These are phyloP conservation scores for Kluyveromyces aestuarii DNA, from an alignment of 805 yeast genomes.

Conservation along the genomic window DNA sequence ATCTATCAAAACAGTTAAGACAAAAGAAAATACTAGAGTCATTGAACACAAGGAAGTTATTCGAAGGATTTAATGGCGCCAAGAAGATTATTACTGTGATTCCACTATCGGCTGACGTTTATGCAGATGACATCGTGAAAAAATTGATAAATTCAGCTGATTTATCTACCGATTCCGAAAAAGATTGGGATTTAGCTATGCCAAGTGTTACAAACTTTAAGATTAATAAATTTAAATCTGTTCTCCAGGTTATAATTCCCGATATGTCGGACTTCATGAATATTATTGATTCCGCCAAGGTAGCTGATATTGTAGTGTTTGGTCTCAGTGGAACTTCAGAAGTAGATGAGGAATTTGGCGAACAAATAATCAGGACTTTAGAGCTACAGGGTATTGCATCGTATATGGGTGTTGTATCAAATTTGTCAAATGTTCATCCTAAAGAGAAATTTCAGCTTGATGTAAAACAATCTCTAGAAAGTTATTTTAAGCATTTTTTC, in stretches of 20 bases:
- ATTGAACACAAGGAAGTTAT: conserved; percentile 53
- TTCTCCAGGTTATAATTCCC: conserved; percentile 64
- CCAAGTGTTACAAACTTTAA: conserved; percentile 46
- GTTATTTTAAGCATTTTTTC: conserved; percentile 66
- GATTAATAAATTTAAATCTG: conserved; percentile 63
- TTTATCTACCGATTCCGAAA: conserved; percentile 24
- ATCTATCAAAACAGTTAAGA: conserved; percentile 68
- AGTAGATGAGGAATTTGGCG: conserved; percentile 73
- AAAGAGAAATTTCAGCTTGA: conserved; percentile 72
- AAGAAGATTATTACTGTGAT: conserved; percentile 77
- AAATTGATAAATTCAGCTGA: conserved; percentile 37
- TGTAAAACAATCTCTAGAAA: conserved; percentile 51
- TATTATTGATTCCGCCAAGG: conserved; percentile 76
- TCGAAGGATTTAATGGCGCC: conserved; percentile 72
- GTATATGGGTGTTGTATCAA: conserved; percentile 69
- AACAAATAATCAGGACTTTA: conserved; percentile 78
- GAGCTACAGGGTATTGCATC: conserved; percentile 89
- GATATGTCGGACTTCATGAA: conserved; percentile 56
- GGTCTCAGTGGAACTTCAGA: conserved; percentile 84
- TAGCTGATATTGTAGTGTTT: conserved; percentile 82
- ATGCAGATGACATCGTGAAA: conserved; percentile 45
- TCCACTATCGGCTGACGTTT: conserved; percentile 67
- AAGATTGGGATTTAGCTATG: conserved; percentile 26
- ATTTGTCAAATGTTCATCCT: conserved; percentile 55
- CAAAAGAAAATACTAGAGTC: conserved; percentile 57